phyloP scores from a whole-genome alignment of 768 basidiomycete species.

The Coprinopsis strossmayeri region DNA sequence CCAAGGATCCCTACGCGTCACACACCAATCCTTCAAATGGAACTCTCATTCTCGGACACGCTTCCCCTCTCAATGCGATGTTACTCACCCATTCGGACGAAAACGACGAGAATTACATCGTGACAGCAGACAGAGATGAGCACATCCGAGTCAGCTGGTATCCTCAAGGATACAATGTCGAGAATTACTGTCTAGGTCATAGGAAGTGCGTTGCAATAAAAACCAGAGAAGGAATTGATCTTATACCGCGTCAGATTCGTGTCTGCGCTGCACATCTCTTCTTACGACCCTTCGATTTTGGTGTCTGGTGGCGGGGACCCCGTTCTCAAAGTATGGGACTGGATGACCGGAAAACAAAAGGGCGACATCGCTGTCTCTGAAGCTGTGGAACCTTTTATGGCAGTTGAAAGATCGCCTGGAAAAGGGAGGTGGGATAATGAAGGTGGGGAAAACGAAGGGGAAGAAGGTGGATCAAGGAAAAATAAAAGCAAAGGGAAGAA shows the following conservation, averaged over 20 bases:
- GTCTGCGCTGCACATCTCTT: constrained; percentile 70
- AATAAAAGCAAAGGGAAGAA: constrained; percentile 15
- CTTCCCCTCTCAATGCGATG: constrained; percentile 75
- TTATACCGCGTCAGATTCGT: constrained; percentile 53
- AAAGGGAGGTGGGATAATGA: constrained; percentile 29
- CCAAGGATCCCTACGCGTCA: constrained; percentile 38
- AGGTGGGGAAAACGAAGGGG: constrained; percentile 19
- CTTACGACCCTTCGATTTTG: constrained; percentile 37
- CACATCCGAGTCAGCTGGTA: constrained; percentile 91
- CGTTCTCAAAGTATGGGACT: constrained; percentile 72
- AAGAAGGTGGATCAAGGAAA: constrained; percentile 17
- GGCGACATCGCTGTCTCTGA: constrained; percentile 46
- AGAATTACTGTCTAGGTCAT: constrained; percentile 84
- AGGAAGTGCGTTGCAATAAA: constrained; percentile 46
- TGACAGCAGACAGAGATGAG: constrained; percentile 93
- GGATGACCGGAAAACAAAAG: constrained; percentile 54
- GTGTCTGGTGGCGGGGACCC: constrained; percentile 89
- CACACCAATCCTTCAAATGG: constrained; percentile 70
- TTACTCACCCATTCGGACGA: constrained; percentile 38
- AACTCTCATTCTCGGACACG: constrained; percentile 77
- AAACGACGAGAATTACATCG: constrained; percentile 60
- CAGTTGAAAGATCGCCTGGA: constrained; percentile 25
- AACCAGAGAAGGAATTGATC: neutral
- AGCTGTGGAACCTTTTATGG: constrained; percentile 43
- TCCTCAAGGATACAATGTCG: constrained; percentile 80